Conservation (phyloP, 1,284 basidiomycete genomes). For the Melampsora americana region DNA sequence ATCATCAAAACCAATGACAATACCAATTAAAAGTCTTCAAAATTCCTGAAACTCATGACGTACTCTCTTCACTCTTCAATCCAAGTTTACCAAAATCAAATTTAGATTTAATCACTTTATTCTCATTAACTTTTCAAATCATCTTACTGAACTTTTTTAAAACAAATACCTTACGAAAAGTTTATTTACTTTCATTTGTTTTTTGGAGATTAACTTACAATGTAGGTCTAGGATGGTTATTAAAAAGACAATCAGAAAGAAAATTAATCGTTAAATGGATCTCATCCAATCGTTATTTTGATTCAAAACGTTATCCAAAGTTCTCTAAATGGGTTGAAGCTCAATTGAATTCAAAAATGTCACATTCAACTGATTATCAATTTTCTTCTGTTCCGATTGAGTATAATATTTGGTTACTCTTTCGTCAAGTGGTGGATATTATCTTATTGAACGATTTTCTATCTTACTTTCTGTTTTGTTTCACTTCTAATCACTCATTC, state of each 20-base stretch:
- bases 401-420: constrained; percentile 71
- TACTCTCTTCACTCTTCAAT: constrained; percentile 83
- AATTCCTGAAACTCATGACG: constrained; percentile 92
- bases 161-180: constrained; percentile 59
- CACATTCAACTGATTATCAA: constrained; percentile 22
- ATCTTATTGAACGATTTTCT: constrained; percentile 95
- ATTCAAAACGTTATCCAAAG: constrained; percentile 41
- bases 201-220: constrained; percentile 94
- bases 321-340: constrained; percentile 68
- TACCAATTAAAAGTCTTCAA: constrained; percentile 67
- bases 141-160: constrained; percentile 68
- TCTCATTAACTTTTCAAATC: constrained; percentile 73
- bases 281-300: constrained; percentile 15
- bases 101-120: constrained; percentile 80
- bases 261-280: constrained; percentile 62
- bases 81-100: constrained; percentile 86
- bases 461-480: constrained; percentile 88
- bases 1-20: not conserved
- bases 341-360: constrained; percentile 29
- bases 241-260: constrained; percentile 68
- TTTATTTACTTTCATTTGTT: constrained; percentile 82
- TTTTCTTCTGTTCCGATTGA: constrained; percentile 48
- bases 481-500: constrained; percentile 54
- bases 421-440: constrained; percentile 86
- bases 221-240: constrained; percentile 84